A percentile compares a stretch with the other conserved stretches of the same genome.
phyloP scores from a whole-genome alignment of 192 early-diverging fungal genomes.

The Physocladia obscura region DNA sequence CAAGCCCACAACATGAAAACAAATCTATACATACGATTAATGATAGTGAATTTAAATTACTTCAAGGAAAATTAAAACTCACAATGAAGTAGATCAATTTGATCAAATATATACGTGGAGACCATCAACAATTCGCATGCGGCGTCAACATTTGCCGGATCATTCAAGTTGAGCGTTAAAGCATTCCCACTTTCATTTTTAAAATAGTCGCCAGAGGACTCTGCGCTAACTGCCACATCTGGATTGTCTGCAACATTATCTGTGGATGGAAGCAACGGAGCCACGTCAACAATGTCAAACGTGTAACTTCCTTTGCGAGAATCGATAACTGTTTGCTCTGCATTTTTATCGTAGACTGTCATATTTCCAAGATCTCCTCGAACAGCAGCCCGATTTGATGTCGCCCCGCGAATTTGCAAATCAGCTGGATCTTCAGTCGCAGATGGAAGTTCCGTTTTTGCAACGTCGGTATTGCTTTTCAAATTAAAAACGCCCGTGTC shows the following conservation, averaged over 20 bases:
- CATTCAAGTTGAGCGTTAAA: constrained; percentile 63
- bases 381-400: constrained; percentile 1
- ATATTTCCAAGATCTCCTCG: constrained; percentile 5
- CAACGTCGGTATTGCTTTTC: constrained; percentile 16
- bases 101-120: constrained; percentile 78
- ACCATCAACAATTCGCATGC: constrained; percentile 60
- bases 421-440: not conserved
- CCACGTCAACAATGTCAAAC: constrained; percentile 21
- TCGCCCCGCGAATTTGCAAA: constrained; percentile 7
- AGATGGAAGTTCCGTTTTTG: constrained; percentile 27
- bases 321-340: not conserved
- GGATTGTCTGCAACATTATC: not conserved
- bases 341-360: not conserved
- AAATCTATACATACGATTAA: constrained; percentile 42
- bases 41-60: not conserved
- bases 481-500: no score
- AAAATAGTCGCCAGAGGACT: no score
- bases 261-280: not conserved
- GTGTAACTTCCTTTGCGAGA: constrained; percentile 15
- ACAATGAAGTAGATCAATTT: constrained; percentile 76
- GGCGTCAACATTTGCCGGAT: constrained; percentile 58
- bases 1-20: constrained; percentile 62
- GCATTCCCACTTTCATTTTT: not conserved
- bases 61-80: not conserved
- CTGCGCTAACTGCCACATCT: not conserved